Percentiles rank a stretch among this genome's conserved stretches.
Evolutionary conservation across 2,329 filamentous ascomycete species (phyloP).

Genomic region (Epichloe scottii): DNA sequence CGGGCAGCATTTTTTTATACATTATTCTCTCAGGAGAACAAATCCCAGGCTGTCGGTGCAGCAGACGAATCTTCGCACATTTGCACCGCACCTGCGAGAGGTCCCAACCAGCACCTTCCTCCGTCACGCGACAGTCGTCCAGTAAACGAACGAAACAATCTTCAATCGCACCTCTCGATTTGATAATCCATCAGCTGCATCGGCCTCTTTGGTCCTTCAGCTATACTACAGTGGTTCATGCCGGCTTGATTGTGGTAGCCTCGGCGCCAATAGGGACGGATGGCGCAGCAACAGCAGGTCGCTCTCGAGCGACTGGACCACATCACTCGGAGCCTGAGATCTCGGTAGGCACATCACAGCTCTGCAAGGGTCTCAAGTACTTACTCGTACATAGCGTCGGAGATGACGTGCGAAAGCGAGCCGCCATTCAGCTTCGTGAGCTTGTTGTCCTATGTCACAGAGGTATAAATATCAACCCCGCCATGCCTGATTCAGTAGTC

Average conservation of each 20-base stretch:
- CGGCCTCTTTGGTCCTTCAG: not conserved
- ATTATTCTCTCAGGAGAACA: not conserved
- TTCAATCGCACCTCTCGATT: not conserved
- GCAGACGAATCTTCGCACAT: conserved; percentile 2
- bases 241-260: conserved; percentile 11
- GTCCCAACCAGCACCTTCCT: conserved; percentile 2
- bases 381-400: conserved; percentile 13
- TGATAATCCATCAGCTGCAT: not conserved
- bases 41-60: not conserved
- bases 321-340: conserved; percentile 41
- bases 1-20: not conserved
- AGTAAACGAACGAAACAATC: not conserved
- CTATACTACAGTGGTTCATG: conserved; percentile 14
- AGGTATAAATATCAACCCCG: conserved; percentile 25
- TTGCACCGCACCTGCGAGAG: conserved; percentile 5
- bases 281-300: conserved; percentile 36
- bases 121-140: not conserved
- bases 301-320: conserved; percentile 43
- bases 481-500: not conserved
- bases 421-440: conserved; percentile 41
- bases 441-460: conserved; percentile 42
- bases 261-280: conserved; percentile 18
- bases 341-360: conserved; percentile 30
- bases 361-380: conserved; percentile 8
- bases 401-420: conserved; percentile 40